Percentiles rank a stretch among this genome's conserved stretches.
These are phyloP conservation scores for Nothophoma quercina DNA, from an alignment of 2,329 filamentous ascomycete genomes.

Conservation along the genomic window DNA sequence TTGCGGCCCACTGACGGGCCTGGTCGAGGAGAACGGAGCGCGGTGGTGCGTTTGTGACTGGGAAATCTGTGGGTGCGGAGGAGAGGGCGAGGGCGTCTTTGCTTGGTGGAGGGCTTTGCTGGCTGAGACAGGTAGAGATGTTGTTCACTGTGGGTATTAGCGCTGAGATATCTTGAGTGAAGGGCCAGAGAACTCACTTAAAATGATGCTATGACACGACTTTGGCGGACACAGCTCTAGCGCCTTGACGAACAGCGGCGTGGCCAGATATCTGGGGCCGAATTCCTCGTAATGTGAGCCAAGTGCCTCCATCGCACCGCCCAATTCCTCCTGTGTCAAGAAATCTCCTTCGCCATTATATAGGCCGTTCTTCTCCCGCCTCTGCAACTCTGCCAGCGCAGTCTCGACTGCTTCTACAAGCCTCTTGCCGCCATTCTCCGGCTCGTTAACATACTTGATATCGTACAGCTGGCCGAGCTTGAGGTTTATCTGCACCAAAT, in stretches of 20 bases:
- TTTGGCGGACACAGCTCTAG: constrained; percentile 70
- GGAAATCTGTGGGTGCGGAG: constrained; percentile 46
- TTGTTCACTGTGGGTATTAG: constrained; percentile 71
- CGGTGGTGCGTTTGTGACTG: constrained; percentile 55
- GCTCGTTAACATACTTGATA: constrained; percentile 75
- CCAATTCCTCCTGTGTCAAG: constrained; percentile 74
- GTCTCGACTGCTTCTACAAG: constrained; percentile 85
- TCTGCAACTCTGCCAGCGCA: constrained; percentile 74
- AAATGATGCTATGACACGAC: constrained; percentile 78
- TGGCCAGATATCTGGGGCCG: constrained; percentile 79
- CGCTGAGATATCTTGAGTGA: neutral
- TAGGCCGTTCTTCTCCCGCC: constrained; percentile 71
- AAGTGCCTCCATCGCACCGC: constrained; percentile 78
- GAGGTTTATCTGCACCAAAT: constrained; percentile 76
- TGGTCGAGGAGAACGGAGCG: constrained; percentile 71
- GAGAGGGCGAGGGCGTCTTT: constrained; percentile 33
- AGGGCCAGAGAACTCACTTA: constrained; percentile 68
- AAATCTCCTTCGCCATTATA: constrained; percentile 75
- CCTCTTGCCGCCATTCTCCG: constrained; percentile 75
- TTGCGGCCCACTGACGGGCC: constrained; percentile 79
- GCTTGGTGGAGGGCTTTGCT: constrained; percentile 60
- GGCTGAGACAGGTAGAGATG: constrained; percentile 75
- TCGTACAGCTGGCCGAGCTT: constrained; percentile 88
- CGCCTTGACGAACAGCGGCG: constrained; percentile 87
- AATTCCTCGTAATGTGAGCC: constrained; percentile 78